Conservation (phyloP, 1,284 basidiomycete species). For the Ganoderma meredithae region DNA sequence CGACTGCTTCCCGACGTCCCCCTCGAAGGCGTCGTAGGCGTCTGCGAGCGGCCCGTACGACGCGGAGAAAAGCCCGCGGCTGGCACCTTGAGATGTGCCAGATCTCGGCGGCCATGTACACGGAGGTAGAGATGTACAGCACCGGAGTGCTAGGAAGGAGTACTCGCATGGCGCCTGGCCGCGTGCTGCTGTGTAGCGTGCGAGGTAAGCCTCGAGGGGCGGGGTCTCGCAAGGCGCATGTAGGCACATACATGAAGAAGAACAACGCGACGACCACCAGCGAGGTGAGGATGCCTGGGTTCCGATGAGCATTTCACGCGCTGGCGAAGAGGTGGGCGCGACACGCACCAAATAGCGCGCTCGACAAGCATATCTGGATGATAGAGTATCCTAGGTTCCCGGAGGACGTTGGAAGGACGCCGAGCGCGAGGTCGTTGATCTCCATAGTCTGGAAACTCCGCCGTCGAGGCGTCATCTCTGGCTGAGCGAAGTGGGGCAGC, state of each 20-base stretch:
- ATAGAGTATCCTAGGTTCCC: not conserved
- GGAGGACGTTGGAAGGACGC: not conserved
- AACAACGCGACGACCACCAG: not conserved
- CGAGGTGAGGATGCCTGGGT: not conserved
- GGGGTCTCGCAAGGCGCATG: not conserved
- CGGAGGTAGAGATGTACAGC: not conserved
- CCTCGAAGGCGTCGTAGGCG: not conserved
- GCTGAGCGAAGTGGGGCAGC: not conserved
- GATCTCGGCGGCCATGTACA: constrained; percentile 4
- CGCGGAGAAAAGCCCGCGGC: not conserved
- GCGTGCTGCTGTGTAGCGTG: not conserved
- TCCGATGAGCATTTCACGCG: not conserved
- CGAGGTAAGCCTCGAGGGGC: not conserved
- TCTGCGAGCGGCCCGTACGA: not conserved
- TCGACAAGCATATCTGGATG: not conserved
- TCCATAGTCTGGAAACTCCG: not conserved
- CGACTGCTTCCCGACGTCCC: not conserved
- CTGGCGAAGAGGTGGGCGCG: too few relatives aligned
- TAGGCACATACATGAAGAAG: not conserved
- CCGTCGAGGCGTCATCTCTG: not conserved
- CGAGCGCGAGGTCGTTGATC: constrained; percentile 2
- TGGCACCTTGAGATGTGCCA: not conserved
- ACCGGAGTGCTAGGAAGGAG: not conserved
- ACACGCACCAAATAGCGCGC: not conserved
- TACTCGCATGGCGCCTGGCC: not conserved